phyloP scores from a whole-genome alignment of 169 alveolate species.

The Babesia bovis region DNA sequence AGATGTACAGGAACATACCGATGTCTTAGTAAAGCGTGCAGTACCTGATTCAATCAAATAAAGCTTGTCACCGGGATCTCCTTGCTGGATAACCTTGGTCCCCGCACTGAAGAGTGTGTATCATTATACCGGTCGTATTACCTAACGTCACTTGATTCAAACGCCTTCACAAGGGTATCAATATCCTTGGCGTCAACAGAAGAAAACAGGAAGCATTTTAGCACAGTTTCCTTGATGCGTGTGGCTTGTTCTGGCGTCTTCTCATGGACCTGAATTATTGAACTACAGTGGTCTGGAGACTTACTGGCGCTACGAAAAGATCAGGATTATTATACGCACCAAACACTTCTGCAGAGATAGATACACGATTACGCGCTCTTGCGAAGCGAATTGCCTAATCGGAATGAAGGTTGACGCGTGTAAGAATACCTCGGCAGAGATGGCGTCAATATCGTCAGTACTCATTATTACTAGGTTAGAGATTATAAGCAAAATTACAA shows the following conservation, averaged over 20 bases:
- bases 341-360: slow-evolving; percentile 67
- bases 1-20: slow-evolving; percentile 6
- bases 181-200: slow-evolving; percentile 42
- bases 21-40: slow-evolving; percentile 82
- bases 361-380: slow-evolving; percentile 47
- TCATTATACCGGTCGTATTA: background rate
- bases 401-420: background rate
- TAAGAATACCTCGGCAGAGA: slow-evolving; percentile 31
- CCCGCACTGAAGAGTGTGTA: slow-evolving; percentile 46
- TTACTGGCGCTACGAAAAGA: slow-evolving; percentile 52
- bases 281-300: background rate
- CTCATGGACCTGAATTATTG: slow-evolving; percentile 31
- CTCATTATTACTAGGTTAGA: no score
- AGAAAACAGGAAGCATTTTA: slow-evolving; percentile 63
- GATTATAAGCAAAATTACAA: slow-evolving; percentile 17
- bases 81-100: slow-evolving; percentile 86
- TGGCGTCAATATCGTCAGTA: slow-evolving; percentile 1
- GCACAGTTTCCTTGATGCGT: slow-evolving; percentile 40
- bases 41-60: slow-evolving; percentile 90
- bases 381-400: slow-evolving; percentile 58
- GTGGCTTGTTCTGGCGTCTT: slow-evolving; percentile 57
- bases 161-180: slow-evolving; percentile 48
- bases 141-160: slow-evolving; percentile 47
- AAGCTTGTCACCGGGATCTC: slow-evolving; percentile 94
- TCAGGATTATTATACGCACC: slow-evolving; percentile 37